Conservation (phyloP, 768 basidiomycete genomes). For the Mycena vitilis region DNA sequence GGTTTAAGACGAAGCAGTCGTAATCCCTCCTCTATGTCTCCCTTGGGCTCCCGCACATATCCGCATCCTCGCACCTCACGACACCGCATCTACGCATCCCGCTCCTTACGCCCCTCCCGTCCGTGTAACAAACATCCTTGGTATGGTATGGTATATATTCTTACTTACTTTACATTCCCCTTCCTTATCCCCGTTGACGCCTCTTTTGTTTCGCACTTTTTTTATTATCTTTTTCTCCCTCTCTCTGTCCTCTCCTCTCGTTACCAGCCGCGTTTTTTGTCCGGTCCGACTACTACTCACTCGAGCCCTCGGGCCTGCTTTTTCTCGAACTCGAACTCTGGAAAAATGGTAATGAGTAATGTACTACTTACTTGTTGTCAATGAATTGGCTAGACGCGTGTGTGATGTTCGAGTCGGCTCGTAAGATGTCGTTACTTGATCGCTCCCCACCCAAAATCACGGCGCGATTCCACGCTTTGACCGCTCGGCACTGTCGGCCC, state of each 20-base stretch:
- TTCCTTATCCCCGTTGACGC: conserved; percentile 22
- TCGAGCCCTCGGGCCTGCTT: conserved; percentile 22
- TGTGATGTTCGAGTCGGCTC: neutral
- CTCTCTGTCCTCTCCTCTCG: conserved; percentile 30
- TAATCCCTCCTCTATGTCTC: conserved; percentile 45
- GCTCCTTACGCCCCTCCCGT: conserved; percentile 17
- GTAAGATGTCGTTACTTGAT: too few relatives aligned
- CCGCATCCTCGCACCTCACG: conserved; percentile 1
- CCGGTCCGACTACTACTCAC: conserved; percentile 14
- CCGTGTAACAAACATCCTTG: conserved; percentile 23
- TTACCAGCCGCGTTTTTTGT: neutral
- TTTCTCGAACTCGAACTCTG: conserved; percentile 17
- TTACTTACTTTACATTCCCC: conserved; percentile 23
- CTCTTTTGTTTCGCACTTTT: too few relatives aligned
- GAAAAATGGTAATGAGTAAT: conserved; percentile 42
- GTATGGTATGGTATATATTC: conserved; percentile 29
- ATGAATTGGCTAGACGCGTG: conserved; percentile 28
- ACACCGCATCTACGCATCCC: conserved; percentile 2
- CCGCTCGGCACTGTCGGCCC: too few relatives aligned
- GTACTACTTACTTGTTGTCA: conserved; percentile 42
- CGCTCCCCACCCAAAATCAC: too few relatives aligned
- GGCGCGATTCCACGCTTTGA: too few relatives aligned
- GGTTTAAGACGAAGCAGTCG: conserved; percentile 78
- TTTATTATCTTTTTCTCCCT: conserved; percentile 11
- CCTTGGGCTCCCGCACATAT: neutral